Evolutionary conservation across 768 basidiomycete species (phyloP), one percentile per base, ranked within the genome.

Genomic region (Boletus rufocinnamomeus): DNA sequence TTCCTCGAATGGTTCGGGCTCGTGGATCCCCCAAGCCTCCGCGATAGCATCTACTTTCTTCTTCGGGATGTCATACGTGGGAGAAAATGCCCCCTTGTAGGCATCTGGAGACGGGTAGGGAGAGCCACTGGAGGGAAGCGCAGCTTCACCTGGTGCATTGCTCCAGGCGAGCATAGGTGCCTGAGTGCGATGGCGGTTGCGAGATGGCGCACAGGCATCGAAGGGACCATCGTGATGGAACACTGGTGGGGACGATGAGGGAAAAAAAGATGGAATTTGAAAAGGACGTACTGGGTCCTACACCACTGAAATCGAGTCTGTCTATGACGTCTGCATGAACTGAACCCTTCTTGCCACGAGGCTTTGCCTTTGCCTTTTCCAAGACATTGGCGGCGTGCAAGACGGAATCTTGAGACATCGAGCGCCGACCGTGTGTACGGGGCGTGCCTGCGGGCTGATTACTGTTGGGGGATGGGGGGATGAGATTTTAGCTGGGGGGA

Each of bases 171-270:
- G 79, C 85, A 95, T 87, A 48, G 92, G 92, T 11, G 93, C 92
- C 69, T 85, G 87, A 68, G 80, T 84, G 63, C 82, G 85, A 65
- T 90, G 84, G 47, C 84, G 84, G 76, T 95, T 95, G 67, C 93
- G 88, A 48, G 92, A 93, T 1, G 92, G 92, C 3, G 92, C 92
- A 69, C 91, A 93, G 30, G 92, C 93, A 69, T 95, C 92, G 71
- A 94, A 95, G 14, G 92, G 93, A 32, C 92, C 92, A 67, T 94
- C 93, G 67, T 95, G 92, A 68, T 95, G 92, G 75, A 94, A 91
- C 85, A 91, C 92, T 94, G 63, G 52, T 30, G 28, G 54, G 30
- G 27, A 55, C 51, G 35, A 52, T 21, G 43, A 48, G 57, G 47
- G 37, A 35, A 43, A 30, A 34, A 32, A 35, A 30, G 7, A 56